Base-by-base conservation (phyloP, 2,329 filamentous ascomycete species). In the Nemania sp. region DNA sequence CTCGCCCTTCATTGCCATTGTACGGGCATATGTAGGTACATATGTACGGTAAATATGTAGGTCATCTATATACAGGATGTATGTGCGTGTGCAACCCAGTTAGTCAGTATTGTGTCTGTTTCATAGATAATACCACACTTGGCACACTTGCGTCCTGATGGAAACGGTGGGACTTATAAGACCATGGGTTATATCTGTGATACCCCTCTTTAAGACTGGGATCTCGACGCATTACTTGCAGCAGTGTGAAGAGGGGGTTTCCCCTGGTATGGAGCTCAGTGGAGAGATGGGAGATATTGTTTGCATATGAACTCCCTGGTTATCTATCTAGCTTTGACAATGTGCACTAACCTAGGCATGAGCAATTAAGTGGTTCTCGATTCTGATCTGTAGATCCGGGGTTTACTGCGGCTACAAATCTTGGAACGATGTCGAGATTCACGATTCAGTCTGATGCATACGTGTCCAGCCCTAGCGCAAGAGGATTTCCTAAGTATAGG, bases 371-470 rank as follows among this genome's bases (percentile, higher is more conserved):
- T 63, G 57, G 58, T 43, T 25, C 49, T 57, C 25, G 18, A 47
- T 32, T 34, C 20, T 45, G 54, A 54, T 48, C 34, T 57, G 55
- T 57, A 59, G 48, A 60, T 61, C 46, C 59, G 58, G 61, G 61
- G 50, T 54, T 63, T 7, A 7, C 51, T 61, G 61, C 50, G 58
- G 58, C 54, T 52, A 32, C 54, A 45, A 57, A 61, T 58, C 58
- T 58, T 58, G 57, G 61, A 58, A 55, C 61, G 50, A 37, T 40
- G 54, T 46, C 39, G 47, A 58, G 47, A 62, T 57, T 60, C n/a
- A 50, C 47, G 57, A 60, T 60, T 29, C 43, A 57, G 43, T 34
- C 32, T 25, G 45, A 42, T 46, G 43, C 42, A 54, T 55, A 59
- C 49, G 39, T 32, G 34, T 40, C 12, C 58, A 32, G 25, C 42